Percentiles rank a stretch among this genome's conserved stretches.
Evolutionary conservation across 2,329 filamentous ascomycete genomes (phyloP).

Genomic region (Hirsutella rhossiliensis): DNA sequence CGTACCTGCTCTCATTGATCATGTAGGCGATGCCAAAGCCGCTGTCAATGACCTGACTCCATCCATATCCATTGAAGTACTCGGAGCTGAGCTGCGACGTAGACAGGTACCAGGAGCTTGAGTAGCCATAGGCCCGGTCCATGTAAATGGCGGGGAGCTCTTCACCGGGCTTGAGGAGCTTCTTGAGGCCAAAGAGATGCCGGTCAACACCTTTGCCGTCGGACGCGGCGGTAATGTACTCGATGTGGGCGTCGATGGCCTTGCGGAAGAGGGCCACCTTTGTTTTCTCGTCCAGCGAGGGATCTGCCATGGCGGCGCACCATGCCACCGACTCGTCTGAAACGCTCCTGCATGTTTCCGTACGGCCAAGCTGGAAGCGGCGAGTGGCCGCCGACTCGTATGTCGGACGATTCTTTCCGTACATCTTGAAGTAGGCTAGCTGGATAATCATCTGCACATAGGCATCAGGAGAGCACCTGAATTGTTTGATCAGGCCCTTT

Average conservation of each 20-base stretch:
- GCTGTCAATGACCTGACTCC: constrained; percentile 93
- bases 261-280: constrained; percentile 67
- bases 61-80: constrained; percentile 98
- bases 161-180: constrained; percentile 70
- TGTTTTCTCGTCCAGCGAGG: constrained; percentile 47
- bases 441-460: constrained; percentile 99
- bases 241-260: constrained; percentile 69
- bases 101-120: constrained; percentile 77
- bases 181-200: constrained; percentile 95
- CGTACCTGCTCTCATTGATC: constrained; percentile 94
- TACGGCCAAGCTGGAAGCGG: constrained; percentile 91
- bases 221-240: constrained; percentile 81
- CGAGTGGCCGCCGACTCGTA: constrained; percentile 95
- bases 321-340: constrained; percentile 86
- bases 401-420: constrained; percentile 91
- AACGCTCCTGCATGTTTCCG: constrained; percentile 87
- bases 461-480: constrained; percentile 94
- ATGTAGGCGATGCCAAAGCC: constrained; percentile 98
- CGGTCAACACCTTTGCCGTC: constrained; percentile 92
- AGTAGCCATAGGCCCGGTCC: constrained; percentile 79
- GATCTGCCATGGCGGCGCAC: constrained; percentile 75
- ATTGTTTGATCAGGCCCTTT: constrained; percentile 98
- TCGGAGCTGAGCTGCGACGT: constrained; percentile 86
- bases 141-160: constrained; percentile 72
- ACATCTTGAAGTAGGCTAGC: constrained; percentile 97